Conservation (phyloP, 768 basidiomycete species). For the Suillus lakei region DNA sequence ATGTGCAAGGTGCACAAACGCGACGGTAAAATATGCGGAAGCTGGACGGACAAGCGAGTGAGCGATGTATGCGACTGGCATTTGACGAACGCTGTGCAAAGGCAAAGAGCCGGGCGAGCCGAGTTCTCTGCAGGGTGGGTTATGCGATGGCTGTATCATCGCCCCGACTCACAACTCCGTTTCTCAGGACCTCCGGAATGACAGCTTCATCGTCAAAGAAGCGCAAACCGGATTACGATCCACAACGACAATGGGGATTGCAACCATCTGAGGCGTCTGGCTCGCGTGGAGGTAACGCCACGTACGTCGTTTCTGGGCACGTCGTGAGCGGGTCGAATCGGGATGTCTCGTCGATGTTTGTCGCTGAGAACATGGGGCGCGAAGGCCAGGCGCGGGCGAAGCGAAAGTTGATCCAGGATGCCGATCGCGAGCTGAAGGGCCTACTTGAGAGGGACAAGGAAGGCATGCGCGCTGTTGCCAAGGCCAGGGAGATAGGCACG, state of each 20-base stretch:
- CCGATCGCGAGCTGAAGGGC: slow-evolving; percentile 63
- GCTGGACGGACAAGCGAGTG: slow-evolving; percentile 91
- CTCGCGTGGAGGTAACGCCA: slow-evolving; percentile 45
- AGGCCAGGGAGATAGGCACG: slow-evolving; percentile 54
- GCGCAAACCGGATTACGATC: slow-evolving; percentile 65
- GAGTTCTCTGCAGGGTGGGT: slow-evolving; percentile 87
- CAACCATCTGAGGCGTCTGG: slow-evolving; percentile 51
- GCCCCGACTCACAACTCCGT: neutral
- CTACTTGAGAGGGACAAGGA: slow-evolving; percentile 69
- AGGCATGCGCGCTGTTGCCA: slow-evolving; percentile 67
- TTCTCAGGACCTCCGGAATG: slow-evolving; percentile 75
- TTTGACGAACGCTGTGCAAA: slow-evolving; percentile 78
- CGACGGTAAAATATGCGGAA: slow-evolving; percentile 81
- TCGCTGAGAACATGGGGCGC: slow-evolving; percentile 76
- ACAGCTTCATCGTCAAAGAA: slow-evolving; percentile 48
- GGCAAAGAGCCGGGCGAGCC: slow-evolving; percentile 72
- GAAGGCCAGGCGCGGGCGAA: slow-evolving; percentile 80
- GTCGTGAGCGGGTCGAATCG: slow-evolving; percentile 56
- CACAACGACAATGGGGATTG: slow-evolving; percentile 76
- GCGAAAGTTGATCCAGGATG: slow-evolving; percentile 60
- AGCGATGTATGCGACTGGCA: slow-evolving; percentile 93
- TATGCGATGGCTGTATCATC: neutral
- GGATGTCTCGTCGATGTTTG: slow-evolving; percentile 46
- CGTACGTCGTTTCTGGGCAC: slow-evolving; percentile 85
- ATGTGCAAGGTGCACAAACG: slow-evolving; percentile 78